Conservation (phyloP, 176 grass and related monocot genomes). For the Pontederia crassipes region DNA sequence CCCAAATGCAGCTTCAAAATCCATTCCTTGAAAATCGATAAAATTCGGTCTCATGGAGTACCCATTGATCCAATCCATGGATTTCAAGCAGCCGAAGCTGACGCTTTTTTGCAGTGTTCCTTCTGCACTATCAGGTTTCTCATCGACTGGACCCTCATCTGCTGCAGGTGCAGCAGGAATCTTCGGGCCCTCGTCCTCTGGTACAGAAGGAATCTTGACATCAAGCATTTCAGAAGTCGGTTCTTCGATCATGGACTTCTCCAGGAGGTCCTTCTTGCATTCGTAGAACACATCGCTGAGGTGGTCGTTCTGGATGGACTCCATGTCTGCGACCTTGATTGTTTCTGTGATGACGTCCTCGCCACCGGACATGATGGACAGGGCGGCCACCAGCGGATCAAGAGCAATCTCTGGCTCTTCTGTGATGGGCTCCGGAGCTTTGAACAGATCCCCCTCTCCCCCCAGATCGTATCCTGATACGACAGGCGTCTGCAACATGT, state of each 20-base stretch:
- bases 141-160: conserved; percentile 31
- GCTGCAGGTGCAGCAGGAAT: conserved; percentile 37
- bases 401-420: conserved; percentile 47
- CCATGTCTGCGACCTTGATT: conserved; percentile 30
- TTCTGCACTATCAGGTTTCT: conserved; percentile 25
- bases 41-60: conserved; percentile 54
- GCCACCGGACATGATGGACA: conserved; percentile 56
- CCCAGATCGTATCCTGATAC: conserved; percentile 80
- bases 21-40: conserved; percentile 68
- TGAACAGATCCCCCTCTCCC: conserved; percentile 78
- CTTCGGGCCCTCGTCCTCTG: conserved; percentile 32
- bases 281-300: conserved; percentile 64
- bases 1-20: conserved; percentile 82
- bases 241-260: conserved; percentile 68
- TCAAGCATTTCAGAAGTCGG: conserved; percentile 67
- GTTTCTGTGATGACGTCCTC: conserved; percentile 42
- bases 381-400: conserved; percentile 45
- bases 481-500: conserved; percentile 36
- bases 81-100: conserved; percentile 74
- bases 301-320: conserved; percentile 48
- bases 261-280: conserved; percentile 80
- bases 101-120: conserved; percentile 76
- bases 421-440: conserved; percentile 73
- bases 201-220: conserved; percentile 45
- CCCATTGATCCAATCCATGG: conserved; percentile 45